phyloP scores from a whole-genome alignment of 306 rosid species.

The Neltuma alba region DNA sequence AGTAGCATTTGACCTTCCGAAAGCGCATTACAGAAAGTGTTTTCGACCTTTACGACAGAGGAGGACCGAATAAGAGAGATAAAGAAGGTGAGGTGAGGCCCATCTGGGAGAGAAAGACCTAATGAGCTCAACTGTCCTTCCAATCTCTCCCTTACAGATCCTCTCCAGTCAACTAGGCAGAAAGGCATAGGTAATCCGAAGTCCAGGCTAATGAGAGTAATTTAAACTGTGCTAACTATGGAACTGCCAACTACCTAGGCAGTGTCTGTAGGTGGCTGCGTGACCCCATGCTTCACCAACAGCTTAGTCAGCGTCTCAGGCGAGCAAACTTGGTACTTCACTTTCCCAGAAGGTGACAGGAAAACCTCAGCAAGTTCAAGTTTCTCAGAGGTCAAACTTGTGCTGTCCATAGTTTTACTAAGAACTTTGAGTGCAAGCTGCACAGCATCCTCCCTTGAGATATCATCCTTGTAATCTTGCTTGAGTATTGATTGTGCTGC shows the following conservation, averaged over 20 bases:
- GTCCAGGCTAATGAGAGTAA: not conserved
- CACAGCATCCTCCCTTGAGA: slow-evolving; percentile 54
- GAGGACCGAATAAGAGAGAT: not conserved
- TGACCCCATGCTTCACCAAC: slow-evolving; percentile 51
- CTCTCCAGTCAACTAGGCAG: not conserved
- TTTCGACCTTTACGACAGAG: not conserved
- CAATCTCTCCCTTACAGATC: not conserved
- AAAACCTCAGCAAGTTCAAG: slow-evolving; percentile 56
- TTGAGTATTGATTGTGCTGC: slow-evolving; percentile 55
- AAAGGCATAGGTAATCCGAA: not conserved
- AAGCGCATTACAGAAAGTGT: not conserved
- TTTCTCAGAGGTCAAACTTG: slow-evolving; percentile 52
- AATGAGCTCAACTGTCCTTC: not conserved
- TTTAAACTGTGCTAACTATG: not conserved
- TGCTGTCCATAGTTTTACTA: slow-evolving; percentile 60
- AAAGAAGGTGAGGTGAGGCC: not conserved
- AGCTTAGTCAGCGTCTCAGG: slow-evolving; percentile 49
- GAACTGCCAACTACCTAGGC: slow-evolving; percentile 41
- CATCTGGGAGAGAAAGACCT: not conserved
- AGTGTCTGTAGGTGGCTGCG: slow-evolving; percentile 54
- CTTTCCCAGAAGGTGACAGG: slow-evolving; percentile 52
- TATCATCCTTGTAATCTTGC: slow-evolving; percentile 61
- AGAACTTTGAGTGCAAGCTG: slow-evolving; percentile 57
- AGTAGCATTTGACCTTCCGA: not conserved
- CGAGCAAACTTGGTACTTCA: slow-evolving; percentile 58